phyloP scores from a whole-genome alignment of 352 stramenopile genomes.

The Pythium pyrilobum region DNA sequence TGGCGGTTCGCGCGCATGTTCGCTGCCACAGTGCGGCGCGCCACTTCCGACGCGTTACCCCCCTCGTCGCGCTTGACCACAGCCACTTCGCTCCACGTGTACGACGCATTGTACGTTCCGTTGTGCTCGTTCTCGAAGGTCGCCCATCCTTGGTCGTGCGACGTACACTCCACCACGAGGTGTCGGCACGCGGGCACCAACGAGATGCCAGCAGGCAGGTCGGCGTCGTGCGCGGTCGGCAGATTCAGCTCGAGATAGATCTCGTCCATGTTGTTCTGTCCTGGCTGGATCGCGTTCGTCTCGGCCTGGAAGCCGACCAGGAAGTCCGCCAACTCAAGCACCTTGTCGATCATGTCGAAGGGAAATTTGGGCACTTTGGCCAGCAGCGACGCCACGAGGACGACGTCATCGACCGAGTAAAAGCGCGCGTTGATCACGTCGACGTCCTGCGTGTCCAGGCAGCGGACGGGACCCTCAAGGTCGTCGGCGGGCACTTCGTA shows the following conservation, averaged over 20 bases:
- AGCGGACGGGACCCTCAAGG: conserved; percentile 10
- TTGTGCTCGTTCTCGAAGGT: conserved; percentile 28
- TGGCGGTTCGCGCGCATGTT: conserved; percentile 47
- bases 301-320: conserved; percentile 39
- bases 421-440: not conserved
- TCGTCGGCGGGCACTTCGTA: conserved; percentile 5
- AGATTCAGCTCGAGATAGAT: conserved; percentile 47
- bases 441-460: conserved; percentile 9
- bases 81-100: conserved; percentile 60
- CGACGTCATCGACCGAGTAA: conserved; percentile 25
- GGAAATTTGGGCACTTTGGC: conserved; percentile 16
- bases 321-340: conserved; percentile 52
- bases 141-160: conserved; percentile 73
- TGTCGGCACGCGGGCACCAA: conserved; percentile 30
- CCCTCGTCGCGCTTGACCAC: conserved; percentile 26
- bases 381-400: conserved; percentile 26
- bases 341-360: conserved; percentile 28
- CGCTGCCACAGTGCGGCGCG: conserved; percentile 24
- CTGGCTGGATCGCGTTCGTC: conserved; percentile 24
- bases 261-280: conserved; percentile 42
- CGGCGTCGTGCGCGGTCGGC: conserved; percentile 25
- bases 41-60: conserved; percentile 17
- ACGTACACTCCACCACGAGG: conserved; percentile 48
- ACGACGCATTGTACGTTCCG: conserved; percentile 47
- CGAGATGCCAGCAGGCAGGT: conserved; percentile 36